Evolutionary conservation across 1,284 basidiomycete genomes (phyloP).

Genomic region (Pholiota adiposa): DNA sequence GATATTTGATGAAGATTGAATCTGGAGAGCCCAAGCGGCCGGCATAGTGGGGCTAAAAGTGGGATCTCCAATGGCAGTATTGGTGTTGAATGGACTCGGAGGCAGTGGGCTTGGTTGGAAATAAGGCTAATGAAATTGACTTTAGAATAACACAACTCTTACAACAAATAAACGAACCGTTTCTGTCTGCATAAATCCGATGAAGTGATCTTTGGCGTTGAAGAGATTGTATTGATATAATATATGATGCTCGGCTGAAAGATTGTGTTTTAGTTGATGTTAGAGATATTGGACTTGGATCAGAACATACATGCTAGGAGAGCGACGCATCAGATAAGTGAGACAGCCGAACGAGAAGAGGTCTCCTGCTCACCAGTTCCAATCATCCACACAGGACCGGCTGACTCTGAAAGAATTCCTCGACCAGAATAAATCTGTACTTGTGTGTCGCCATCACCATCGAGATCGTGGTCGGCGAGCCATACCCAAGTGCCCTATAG

Average conservation of each 20-base stretch:
- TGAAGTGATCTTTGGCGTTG: slow-evolving; percentile 68
- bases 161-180: slow-evolving; percentile 45
- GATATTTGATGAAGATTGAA: slow-evolving; percentile 60
- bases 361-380: slow-evolving; percentile 55
- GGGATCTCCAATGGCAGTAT: slow-evolving; percentile 60
- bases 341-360: not conserved
- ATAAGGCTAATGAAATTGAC: slow-evolving; percentile 48
- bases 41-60: slow-evolving; percentile 35
- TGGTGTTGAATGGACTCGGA: slow-evolving; percentile 58
- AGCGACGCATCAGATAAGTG: not conserved
- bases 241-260: slow-evolving; percentile 63
- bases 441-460: slow-evolving; percentile 49
- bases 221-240: slow-evolving; percentile 72
- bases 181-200: slow-evolving; percentile 76
- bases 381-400: slow-evolving; percentile 76
- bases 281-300: not conserved
- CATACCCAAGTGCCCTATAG: slow-evolving; percentile 73
- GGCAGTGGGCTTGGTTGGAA: slow-evolving; percentile 66
- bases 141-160: not conserved
- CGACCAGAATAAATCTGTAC: slow-evolving; percentile 71
- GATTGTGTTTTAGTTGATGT: not conserved
- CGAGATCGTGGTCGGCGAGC: slow-evolving; percentile 80
- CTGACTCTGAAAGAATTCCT: slow-evolving; percentile 76
- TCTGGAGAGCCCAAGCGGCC: slow-evolving; percentile 61
- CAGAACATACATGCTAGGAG: not conserved